Evolutionary conservation across 345 rosid species (phyloP).

Genomic region (Eucalyptus viminalis): DNA sequence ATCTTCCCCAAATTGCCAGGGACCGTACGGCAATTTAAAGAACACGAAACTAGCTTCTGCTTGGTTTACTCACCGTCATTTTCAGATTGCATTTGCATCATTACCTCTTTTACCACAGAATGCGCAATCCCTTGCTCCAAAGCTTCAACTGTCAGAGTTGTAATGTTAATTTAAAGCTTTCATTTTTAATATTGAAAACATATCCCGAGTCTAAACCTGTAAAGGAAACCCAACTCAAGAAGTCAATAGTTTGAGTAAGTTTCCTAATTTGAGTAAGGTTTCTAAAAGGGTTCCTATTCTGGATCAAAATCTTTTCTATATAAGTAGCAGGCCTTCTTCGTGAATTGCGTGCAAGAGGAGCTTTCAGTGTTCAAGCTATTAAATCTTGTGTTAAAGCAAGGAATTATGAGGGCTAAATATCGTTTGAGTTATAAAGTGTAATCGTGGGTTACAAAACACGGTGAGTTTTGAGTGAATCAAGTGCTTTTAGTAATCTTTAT

Average conservation of each 20-base stretch:
- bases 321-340: background rate
- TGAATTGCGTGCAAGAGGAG: background rate
- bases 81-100: background rate
- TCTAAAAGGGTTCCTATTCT: background rate
- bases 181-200: background rate
- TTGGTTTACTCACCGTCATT: background rate
- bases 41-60: background rate
- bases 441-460: rapidly evolving
- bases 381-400: background rate
- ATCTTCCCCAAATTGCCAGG: background rate
- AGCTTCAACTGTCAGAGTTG: background rate
- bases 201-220: background rate
- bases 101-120: background rate
- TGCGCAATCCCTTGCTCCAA: background rate
- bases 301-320: background rate
- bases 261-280: background rate
- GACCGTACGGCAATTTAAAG: background rate
- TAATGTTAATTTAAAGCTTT: background rate
- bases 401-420: background rate
- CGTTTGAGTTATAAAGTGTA: background rate
- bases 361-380: background rate
- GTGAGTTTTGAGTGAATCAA: no score
- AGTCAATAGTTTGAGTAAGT: no score
- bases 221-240: background rate
- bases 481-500: no score